Evolutionary conservation across 164 flowering plant species (phyloP), one percentile per base, ranked within the genome.

Genomic region (Macadamia tetraphylla): DNA sequence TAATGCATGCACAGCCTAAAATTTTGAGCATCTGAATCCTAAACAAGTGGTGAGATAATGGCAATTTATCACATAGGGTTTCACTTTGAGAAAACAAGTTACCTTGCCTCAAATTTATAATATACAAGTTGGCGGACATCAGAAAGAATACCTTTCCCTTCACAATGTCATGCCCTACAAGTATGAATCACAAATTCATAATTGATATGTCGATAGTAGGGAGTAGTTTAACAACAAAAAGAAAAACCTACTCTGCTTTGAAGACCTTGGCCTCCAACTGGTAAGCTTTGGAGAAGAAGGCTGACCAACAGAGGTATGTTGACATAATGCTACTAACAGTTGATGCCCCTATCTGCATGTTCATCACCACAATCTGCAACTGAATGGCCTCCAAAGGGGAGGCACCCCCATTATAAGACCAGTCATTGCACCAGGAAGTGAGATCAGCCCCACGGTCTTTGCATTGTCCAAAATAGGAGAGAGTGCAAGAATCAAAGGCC

Each of bases 321-420:
- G 97, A 90, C 73, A 82, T 72, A 67, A 94, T 86, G 82, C 97
- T 88, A 65, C 99, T 92, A 17, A 90, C 82, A 9, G 97, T 92
- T 0, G 97, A 78, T 10, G 97, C 99, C 15, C 97, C 97, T 0
- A 94, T 75, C 1, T 90, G 74, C 92, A 92, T 86, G 76, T 94
- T 94, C 99, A 94, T 94, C 29, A 94, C 99, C 9, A 92, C 92
- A 49, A 94, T 92, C 80, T 94, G 99, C 63, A 92, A 78, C 65
- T 89, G 99, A 68, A 94, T 90, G 29, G 97, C 99, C 65, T 91
- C 98, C 18, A 86, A 23, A 3, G 98, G 98, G 6, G 97, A 91
- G 6, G 98, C 94, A 17, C 98, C 98, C 65, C 98, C 98, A 94
- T 94, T 67, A 94, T 91, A 35, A 94, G 86, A 0, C 97, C 98